Conservation (phyloP, 306 rosid genomes). For the Glycine soja region DNA sequence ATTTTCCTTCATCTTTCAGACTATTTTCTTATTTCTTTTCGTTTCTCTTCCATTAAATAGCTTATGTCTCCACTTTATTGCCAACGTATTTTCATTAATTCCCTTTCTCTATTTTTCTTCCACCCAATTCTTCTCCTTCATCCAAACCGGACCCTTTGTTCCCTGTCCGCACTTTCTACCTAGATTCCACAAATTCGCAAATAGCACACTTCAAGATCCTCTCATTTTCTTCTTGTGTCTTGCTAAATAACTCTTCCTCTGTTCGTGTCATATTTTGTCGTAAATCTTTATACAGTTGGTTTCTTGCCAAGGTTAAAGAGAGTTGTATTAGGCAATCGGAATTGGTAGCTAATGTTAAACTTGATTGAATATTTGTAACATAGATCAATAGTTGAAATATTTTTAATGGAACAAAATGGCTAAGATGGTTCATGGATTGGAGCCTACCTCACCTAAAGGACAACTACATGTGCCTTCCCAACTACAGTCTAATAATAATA, state of each 20-base stretch:
- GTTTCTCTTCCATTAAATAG: too few species aligned
- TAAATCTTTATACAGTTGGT: not conserved
- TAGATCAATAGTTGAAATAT: not conserved
- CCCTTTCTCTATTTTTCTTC: too few species aligned
- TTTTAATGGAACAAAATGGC: not conserved
- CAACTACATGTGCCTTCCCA: constrained; percentile 62
- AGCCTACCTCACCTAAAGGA: constrained; percentile 46
- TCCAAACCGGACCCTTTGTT: too few species aligned
- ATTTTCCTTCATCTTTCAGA: too few species aligned
- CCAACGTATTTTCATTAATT: too few species aligned
- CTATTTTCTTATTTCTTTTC: too few species aligned
- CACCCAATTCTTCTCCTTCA: too few species aligned
- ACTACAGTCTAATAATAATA: constrained; percentile 40
- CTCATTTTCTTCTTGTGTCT: not conserved
- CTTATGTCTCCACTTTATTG: too few species aligned
- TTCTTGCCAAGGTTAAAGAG: not conserved
- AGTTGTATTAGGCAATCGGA: not conserved
- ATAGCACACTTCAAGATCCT: not conserved
- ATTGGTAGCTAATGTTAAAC: not conserved
- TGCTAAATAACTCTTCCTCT: too few species aligned
- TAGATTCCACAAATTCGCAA: not conserved
- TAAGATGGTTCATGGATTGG: not conserved
- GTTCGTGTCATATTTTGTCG: not conserved
- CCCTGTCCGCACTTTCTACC: too few species aligned
- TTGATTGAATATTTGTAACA: not conserved